phyloP scores from a whole-genome alignment of 108 stramenopile species.

The Nannochloropsis salina region DNA sequence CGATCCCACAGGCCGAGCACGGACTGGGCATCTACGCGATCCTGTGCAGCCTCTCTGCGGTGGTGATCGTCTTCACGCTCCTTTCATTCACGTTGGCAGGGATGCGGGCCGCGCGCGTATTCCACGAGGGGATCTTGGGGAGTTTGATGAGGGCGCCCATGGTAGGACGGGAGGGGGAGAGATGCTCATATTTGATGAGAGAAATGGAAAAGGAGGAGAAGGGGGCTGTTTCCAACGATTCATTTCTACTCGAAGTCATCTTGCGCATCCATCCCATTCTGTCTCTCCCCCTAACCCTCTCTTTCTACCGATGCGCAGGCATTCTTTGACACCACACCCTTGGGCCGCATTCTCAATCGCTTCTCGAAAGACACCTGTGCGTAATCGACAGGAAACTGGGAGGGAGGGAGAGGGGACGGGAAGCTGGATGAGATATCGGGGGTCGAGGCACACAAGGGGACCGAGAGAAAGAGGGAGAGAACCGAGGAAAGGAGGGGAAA shows the following conservation, averaged over 20 bases:
- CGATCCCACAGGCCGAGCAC: slow-evolving; percentile 14
- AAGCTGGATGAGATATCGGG: too few species aligned
- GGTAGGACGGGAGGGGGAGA: background rate
- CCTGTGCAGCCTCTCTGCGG: slow-evolving; percentile 59
- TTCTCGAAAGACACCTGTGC: slow-evolving; percentile 69
- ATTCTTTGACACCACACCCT: slow-evolving; percentile 67
- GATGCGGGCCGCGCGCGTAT: background rate
- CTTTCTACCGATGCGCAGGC: slow-evolving; percentile 37
- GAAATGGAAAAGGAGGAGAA: background rate
- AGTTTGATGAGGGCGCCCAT: background rate
- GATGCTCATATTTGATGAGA: too few species aligned
- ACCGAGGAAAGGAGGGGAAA: too few species aligned
- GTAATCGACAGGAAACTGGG: background rate
- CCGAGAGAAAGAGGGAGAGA: too few species aligned
- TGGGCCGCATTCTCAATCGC: slow-evolving; percentile 64
- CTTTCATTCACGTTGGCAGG: slow-evolving; percentile 53
- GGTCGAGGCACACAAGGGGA: too few species aligned
- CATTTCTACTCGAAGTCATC: background rate
- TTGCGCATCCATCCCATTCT: background rate
- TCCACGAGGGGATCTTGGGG: slow-evolving; percentile 1
- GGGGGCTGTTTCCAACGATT: background rate
- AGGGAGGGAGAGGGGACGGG: too few species aligned
- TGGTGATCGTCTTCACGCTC: slow-evolving; percentile 55
- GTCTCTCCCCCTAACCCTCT: background rate
- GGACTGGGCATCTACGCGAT: slow-evolving; percentile 62